Percentiles rank a stretch among this genome's conserved stretches.
Conservation (phyloP, 2,329 filamentous ascomycete genomes). For the Zalaria obscura region DNA sequence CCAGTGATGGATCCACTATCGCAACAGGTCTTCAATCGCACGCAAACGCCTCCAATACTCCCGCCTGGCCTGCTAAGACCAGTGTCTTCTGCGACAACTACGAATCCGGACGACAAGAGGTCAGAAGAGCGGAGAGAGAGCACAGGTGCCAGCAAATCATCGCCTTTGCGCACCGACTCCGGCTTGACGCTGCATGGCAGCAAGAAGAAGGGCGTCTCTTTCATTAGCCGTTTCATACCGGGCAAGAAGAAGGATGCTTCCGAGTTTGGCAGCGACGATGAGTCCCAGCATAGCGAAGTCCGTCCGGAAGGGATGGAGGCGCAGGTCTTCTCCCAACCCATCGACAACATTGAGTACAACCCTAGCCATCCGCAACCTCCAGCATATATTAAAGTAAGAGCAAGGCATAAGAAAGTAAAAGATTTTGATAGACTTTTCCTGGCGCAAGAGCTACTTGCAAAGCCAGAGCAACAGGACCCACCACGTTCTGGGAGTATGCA, state of each 20-base stretch:
- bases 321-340: constrained; percentile 63
- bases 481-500: constrained; percentile 8
- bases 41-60: constrained; percentile 40
- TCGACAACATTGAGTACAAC: constrained; percentile 60
- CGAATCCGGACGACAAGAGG: constrained; percentile 32
- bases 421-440: constrained; percentile 83
- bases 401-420: constrained; percentile 64
- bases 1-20: constrained; percentile 52
- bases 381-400: constrained; percentile 74
- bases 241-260: constrained; percentile 52
- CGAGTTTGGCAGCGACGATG: constrained; percentile 41
- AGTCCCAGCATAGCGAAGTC: constrained; percentile 55
- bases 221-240: constrained; percentile 74
- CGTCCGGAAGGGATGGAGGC: constrained; percentile 71
- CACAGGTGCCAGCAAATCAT: neutral
- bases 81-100: constrained; percentile 17
- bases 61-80: constrained; percentile 38
- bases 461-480: constrained; percentile 15
- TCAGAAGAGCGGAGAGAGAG: neutral
- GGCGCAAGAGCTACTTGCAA: constrained; percentile 70
- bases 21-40: constrained; percentile 50
- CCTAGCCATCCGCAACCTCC: constrained; percentile 81
- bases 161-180: constrained; percentile 9
- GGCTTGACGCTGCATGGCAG: constrained; percentile 29
- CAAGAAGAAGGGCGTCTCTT: constrained; percentile 74